Percentiles rank a stretch among this genome's conserved stretches.
phyloP scores from a whole-genome alignment of 179 eudicot genomes.

The Gypsophila paniculata region DNA sequence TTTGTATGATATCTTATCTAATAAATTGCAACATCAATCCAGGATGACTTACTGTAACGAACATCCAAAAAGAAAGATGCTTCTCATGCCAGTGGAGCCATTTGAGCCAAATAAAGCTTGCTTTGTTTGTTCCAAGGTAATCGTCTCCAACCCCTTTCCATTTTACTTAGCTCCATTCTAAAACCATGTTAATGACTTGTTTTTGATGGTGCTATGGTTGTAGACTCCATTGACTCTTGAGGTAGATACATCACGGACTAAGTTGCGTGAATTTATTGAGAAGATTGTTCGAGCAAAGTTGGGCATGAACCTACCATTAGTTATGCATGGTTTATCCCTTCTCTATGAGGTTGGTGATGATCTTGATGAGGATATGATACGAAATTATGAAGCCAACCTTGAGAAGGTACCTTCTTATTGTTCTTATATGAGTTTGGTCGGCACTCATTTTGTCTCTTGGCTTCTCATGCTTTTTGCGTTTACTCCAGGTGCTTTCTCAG shows the following conservation, averaged over 20 bases:
- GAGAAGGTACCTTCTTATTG: conserved; percentile 57
- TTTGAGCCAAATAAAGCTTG: conserved; percentile 83
- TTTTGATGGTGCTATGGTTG: conserved; percentile 21
- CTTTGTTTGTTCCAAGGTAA: conserved; percentile 89
- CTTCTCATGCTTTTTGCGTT: conserved; percentile 13
- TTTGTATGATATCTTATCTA: background rate
- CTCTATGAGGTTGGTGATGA: conserved; percentile 95
- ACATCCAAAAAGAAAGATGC: conserved; percentile 81
- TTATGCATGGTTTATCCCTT: conserved; percentile 70
- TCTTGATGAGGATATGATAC: conserved; percentile 71
- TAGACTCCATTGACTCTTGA: conserved; percentile 88
- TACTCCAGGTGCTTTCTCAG: conserved; percentile 66
- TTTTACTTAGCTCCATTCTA: background rate
- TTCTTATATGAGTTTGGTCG: conserved; percentile 3
- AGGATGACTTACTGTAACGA: conserved; percentile 97
- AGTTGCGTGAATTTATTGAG: conserved; percentile 77
- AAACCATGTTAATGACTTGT: background rate
- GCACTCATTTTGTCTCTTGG: conserved; percentile 9
- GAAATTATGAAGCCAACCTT: conserved; percentile 80
- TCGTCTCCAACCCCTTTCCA: background rate
- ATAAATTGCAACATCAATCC: conserved; percentile 2
- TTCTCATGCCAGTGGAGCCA: conserved; percentile 95
- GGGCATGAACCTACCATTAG: conserved; percentile 82
- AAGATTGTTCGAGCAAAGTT: conserved; percentile 78
- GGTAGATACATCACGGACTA: conserved; percentile 67